These are phyloP conservation scores for Phytophthora pisi DNA, from an alignment of 352 stramenopile species.

Conservation along the genomic window DNA sequence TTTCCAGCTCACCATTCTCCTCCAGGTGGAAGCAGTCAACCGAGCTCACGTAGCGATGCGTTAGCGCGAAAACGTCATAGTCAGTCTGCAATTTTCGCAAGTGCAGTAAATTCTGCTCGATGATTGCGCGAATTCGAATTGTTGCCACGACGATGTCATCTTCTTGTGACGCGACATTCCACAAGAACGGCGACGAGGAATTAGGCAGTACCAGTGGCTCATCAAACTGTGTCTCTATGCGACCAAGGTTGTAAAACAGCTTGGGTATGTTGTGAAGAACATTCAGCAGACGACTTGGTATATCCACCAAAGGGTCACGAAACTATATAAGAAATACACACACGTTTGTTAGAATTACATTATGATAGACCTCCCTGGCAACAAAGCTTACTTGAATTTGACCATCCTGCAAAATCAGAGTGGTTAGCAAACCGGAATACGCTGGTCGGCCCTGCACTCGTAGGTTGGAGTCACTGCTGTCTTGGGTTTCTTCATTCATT, in stretches of 20 bases:
- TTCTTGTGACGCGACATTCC: constrained; percentile 72
- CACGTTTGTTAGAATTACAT: not conserved
- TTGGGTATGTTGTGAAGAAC: constrained; percentile 74
- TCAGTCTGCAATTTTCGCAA: constrained; percentile 44
- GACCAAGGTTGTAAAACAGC: constrained; percentile 67
- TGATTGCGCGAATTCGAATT: constrained; percentile 65
- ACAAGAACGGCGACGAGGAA: constrained; percentile 60
- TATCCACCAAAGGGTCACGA: constrained; percentile 52
- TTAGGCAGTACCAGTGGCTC: constrained; percentile 32
- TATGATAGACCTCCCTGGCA: not conserved
- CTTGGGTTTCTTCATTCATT: constrained; percentile 8
- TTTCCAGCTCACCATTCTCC: constrained; percentile 31
- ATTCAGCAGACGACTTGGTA: constrained; percentile 61
- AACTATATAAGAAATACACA: constrained; percentile 35
- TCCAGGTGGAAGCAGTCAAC: constrained; percentile 54
- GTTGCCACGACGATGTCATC: constrained; percentile 59
- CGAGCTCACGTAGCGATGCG: constrained; percentile 42
- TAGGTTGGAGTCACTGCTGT: not conserved
- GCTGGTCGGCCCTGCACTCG: not conserved
- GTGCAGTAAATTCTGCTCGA: constrained; percentile 56
- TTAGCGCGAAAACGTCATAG: constrained; percentile 45
- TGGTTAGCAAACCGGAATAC: constrained; percentile 28
- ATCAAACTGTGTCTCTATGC: constrained; percentile 73
- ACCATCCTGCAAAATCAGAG: constrained; percentile 19
- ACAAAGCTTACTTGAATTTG: constrained; percentile 28